phyloP scores from a whole-genome alignment of 2,329 filamentous ascomycete species.

The Penicillium polonicum region DNA sequence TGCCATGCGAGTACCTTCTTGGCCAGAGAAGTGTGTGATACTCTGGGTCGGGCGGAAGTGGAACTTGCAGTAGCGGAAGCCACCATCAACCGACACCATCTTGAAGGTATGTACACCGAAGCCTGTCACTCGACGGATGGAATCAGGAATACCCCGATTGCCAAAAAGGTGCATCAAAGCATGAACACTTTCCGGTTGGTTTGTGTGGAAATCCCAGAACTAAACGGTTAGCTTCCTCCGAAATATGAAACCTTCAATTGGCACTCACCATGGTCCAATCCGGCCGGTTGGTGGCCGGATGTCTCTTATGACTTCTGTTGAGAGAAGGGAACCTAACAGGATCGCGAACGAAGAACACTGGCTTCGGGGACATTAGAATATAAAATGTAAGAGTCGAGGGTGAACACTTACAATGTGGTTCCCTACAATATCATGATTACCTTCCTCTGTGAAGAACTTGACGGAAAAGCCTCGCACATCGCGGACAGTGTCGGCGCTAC shows the following conservation, averaged over 20 bases:
- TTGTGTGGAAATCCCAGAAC: constrained; percentile 62
- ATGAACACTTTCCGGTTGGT: constrained; percentile 59
- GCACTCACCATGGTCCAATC: constrained; percentile 55
- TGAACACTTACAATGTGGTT: constrained; percentile 22
- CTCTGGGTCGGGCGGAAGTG: constrained; percentile 60
- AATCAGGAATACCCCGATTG: constrained; percentile 54
- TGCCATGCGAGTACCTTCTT: constrained; percentile 53
- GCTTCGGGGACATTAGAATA: constrained; percentile 19
- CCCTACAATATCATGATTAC: constrained; percentile 40
- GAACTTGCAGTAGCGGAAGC: constrained; percentile 60
- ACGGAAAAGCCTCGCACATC: constrained; percentile 53
- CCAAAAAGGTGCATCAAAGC: constrained; percentile 62
- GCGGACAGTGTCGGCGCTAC: constrained; percentile 50
- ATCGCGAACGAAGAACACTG: constrained; percentile 48
- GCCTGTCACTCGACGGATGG: constrained; percentile 53
- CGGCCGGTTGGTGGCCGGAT: constrained; percentile 64
- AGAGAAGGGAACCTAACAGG: constrained; percentile 45
- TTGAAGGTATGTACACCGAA: constrained; percentile 42
- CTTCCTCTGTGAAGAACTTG: constrained; percentile 55
- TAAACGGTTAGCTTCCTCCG: constrained; percentile 4
- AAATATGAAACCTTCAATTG: rapidly evolving
- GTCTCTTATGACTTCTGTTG: constrained; percentile 63
- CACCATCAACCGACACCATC: constrained; percentile 41
- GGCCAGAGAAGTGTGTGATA: constrained; percentile 53
- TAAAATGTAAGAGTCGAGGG: neutral